Conservation (phyloP, 257 asterid species). For the Nicotiana obtusifolia region DNA sequence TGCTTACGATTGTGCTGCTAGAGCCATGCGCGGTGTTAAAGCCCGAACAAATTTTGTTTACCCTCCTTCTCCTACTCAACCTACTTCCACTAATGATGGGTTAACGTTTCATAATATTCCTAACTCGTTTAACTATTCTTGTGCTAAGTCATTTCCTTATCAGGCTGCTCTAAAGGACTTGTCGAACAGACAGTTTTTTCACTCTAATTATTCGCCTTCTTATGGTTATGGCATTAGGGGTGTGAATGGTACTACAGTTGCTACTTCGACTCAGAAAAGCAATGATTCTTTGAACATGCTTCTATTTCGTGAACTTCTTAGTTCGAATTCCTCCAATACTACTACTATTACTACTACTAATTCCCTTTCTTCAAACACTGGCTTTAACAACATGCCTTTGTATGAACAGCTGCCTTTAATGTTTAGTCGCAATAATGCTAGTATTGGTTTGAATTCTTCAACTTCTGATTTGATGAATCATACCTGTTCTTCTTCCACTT, state of each 20-base stretch:
- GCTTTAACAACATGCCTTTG: background rate
- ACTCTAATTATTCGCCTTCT: slow-evolving; percentile 22
- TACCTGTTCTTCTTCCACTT: slow-evolving; percentile 3
- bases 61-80: slow-evolving; percentile 35
- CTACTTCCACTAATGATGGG: slow-evolving; percentile 5
- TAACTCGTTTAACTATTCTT: background rate
- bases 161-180: slow-evolving; percentile 1
- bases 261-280: background rate
- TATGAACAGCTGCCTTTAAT: slow-evolving; percentile 26
- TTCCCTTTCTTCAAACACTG: slow-evolving; percentile 1
- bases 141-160: background rate
- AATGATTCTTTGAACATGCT: slow-evolving; percentile 18
- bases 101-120: background rate
- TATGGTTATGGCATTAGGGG: slow-evolving; percentile 7
- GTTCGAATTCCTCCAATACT: slow-evolving; percentile 9
- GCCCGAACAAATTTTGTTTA: slow-evolving; percentile 81
- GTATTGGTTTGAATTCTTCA: slow-evolving; percentile 13
- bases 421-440: background rate
- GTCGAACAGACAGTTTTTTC: background rate
- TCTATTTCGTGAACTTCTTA: slow-evolving; percentile 35
- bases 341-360: background rate
- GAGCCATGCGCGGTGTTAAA: slow-evolving; percentile 89
- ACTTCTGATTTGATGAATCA: background rate
- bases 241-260: background rate
- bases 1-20: slow-evolving; percentile 88